Evolutionary conservation across 2,329 filamentous ascomycete species (phyloP).

Genomic region (Fusarium graminum): DNA sequence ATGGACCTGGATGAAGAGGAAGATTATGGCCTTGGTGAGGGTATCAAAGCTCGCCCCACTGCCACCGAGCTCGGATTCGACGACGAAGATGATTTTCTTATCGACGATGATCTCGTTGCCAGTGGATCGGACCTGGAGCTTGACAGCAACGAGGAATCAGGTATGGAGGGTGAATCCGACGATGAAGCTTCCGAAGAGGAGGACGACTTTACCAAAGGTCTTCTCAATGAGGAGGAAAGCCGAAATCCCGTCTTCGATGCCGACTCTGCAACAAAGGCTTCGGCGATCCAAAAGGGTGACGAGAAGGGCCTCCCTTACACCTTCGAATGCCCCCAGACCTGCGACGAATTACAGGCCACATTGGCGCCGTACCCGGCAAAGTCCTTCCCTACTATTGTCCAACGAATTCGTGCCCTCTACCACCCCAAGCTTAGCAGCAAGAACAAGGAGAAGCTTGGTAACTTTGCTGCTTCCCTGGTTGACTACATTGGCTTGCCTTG

Average conservation of each 20-base stretch:
- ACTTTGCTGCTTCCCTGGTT: slow-evolving; percentile 75
- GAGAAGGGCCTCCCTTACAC: slow-evolving; percentile 79
- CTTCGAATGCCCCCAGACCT: slow-evolving; percentile 85
- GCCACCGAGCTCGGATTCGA: slow-evolving; percentile 79
- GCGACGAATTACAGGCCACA: slow-evolving; percentile 78
- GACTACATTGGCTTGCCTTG: slow-evolving; percentile 69
- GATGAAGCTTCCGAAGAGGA: slow-evolving; percentile 57
- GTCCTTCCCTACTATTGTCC: slow-evolving; percentile 82
- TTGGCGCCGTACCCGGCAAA: slow-evolving; percentile 71
- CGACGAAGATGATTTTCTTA: slow-evolving; percentile 93
- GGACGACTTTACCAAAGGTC: slow-evolving; percentile 76
- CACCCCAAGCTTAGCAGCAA: slow-evolving; percentile 86
- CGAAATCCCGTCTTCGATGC: slow-evolving; percentile 65
- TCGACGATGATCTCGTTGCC: slow-evolving; percentile 90
- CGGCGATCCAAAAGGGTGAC: slow-evolving; percentile 56
- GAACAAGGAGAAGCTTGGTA: slow-evolving; percentile 85
- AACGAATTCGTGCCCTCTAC: slow-evolving; percentile 91
- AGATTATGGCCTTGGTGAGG: slow-evolving; percentile 71
- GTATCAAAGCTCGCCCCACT: slow-evolving; percentile 69
- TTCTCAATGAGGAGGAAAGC: slow-evolving; percentile 71
- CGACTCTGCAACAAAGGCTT: slow-evolving; percentile 58
- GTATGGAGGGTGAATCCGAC: slow-evolving; percentile 59
- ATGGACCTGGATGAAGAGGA: slow-evolving; percentile 61
- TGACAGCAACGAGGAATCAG: slow-evolving; percentile 66
- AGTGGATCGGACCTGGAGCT: slow-evolving; percentile 79